phyloP scores from a whole-genome alignment of 805 yeast species.

The Starmerella asiatica region DNA sequence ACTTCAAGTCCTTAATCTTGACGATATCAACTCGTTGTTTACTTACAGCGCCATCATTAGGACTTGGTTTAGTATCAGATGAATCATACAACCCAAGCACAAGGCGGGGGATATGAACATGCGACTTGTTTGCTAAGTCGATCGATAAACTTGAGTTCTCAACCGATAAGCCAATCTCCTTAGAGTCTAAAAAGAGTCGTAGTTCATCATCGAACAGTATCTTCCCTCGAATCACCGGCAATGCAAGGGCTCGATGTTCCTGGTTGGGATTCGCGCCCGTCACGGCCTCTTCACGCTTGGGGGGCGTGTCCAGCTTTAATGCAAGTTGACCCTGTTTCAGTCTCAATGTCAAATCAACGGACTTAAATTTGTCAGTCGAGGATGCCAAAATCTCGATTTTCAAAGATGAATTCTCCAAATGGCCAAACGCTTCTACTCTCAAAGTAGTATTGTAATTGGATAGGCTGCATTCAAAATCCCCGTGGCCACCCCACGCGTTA shows the following conservation, averaged over 20 bases:
- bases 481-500: background rate
- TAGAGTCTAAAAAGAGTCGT: background rate
- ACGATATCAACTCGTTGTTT: background rate
- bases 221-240: background rate
- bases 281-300: background rate
- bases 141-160: background rate
- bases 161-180: background rate
- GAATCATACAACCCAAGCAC: no score
- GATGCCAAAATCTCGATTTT: background rate
- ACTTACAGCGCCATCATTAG: background rate
- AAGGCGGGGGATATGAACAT: no score
- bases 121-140: no score
- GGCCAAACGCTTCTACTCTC: background rate
- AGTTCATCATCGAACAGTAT: background rate
- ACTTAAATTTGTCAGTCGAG: background rate
- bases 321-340: background rate
- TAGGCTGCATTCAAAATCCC: background rate
- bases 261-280: background rate
- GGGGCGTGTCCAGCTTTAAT: background rate
- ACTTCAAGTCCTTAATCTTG: background rate
- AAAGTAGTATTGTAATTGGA: background rate
- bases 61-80: background rate
- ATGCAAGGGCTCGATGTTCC: no score
- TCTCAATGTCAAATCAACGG: conserved; percentile 1
- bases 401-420: background rate